Base-by-base conservation (phyloP, 2,329 filamentous ascomycete genomes). In the Aspergillus sp. region DNA sequence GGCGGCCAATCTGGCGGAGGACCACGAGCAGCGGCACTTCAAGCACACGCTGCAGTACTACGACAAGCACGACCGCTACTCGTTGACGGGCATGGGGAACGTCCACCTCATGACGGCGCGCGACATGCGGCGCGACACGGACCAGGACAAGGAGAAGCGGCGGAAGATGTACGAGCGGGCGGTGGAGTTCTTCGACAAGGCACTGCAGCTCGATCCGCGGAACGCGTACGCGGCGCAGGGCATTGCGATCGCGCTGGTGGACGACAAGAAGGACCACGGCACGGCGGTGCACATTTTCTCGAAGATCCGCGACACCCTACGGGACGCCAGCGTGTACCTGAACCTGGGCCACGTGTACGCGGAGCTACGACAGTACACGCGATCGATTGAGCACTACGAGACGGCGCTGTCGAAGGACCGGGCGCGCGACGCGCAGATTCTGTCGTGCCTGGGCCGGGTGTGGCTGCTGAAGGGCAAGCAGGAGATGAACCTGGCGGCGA, bases 151-250 rank as follows among this genome's bases (percentile, higher is more conserved):
- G 73, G 88, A 96, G 64, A 96, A 95, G 76, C 87, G 92, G 49
- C 88, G 87, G 52, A 89, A 88, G 62, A 88, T 86, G 56, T 99
- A 97, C 68, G 85, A 87, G 68, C 91, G 93, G 61, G 92, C 94
- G 0, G 92, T 97, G 10, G 95, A 99, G 69, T 99, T 99, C 74
- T 99, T 97, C 64, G 94, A 97, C 70, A 99, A 99, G 75, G 93
- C 93, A 4, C 78, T 99, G 19, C 91, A 95, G 58, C 78, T 99
- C n/a, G 94, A 99, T 65, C 86, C 91, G 0, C 91, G 88, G 75
- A 99, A 97, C 62, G 93, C 94, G 0, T 96, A 96, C 69, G 95
- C 95, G 6, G 94, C 94, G 2, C 94, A 99, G 69, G 94, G 95
- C 55, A 86, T 99, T 59, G 94, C 90, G 13, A 97, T 99, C 66